Percentiles rank a stretch among this genome's conserved stretches.
phyloP scores from a whole-genome alignment of 2,329 filamentous ascomycete species.

The Plenodomus lindquistii region DNA sequence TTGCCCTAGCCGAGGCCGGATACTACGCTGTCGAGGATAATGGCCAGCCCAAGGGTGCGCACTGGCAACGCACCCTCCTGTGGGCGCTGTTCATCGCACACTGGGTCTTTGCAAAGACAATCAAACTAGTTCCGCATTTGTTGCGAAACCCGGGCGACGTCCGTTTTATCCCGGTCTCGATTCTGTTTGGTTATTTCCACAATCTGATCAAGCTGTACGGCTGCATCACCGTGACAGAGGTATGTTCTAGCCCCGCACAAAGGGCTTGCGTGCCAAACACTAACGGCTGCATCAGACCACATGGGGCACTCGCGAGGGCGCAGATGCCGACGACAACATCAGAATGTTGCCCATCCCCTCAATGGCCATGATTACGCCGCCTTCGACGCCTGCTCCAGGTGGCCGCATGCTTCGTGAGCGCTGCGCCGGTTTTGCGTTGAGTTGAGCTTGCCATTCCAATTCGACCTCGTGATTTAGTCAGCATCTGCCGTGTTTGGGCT shows the following conservation, averaged over 20 bases:
- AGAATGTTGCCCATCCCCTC: constrained; percentile 44
- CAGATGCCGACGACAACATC: constrained; percentile 69
- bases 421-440: constrained; percentile 32
- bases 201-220: constrained; percentile 91
- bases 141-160: constrained; percentile 81
- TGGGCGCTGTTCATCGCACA: constrained; percentile 45
- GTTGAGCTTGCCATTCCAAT: constrained; percentile 25
- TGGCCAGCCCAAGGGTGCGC: constrained; percentile 14
- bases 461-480: neutral
- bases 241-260: constrained; percentile 16
- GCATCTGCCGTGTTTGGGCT: constrained; percentile 23
- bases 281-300: constrained; percentile 67
- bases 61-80: constrained; percentile 31
- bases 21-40: constrained; percentile 29
- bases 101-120: constrained; percentile 79
- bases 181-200: constrained; percentile 91
- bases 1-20: constrained; percentile 36
- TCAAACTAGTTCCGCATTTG: constrained; percentile 89
- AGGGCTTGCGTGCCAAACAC: constrained; percentile 1
- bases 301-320: constrained; percentile 92
- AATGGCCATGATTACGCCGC: constrained; percentile 40
- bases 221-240: constrained; percentile 66
- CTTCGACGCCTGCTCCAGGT: constrained; percentile 38
- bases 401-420: constrained; percentile 43
- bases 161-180: constrained; percentile 78